phyloP scores from a whole-genome alignment of 768 basidiomycete species.

The Phlebiopsis gigantea region DNA sequence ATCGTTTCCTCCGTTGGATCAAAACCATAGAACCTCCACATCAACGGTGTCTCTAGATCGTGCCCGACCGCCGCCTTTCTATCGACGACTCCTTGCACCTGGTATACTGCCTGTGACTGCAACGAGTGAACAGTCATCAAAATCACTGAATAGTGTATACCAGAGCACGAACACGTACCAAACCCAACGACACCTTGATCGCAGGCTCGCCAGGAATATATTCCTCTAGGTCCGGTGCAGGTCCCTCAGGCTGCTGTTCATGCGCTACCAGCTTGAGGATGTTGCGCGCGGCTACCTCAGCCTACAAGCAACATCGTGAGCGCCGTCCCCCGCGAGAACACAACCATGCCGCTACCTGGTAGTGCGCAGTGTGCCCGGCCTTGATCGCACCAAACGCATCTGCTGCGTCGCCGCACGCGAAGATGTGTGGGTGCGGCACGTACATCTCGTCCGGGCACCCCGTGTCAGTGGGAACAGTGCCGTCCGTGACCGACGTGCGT shows the following conservation, averaged over 20 bases:
- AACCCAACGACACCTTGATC: slow-evolving; percentile 60
- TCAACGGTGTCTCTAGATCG: slow-evolving; percentile 41
- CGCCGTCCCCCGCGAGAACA: not conserved
- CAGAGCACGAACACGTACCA: slow-evolving; percentile 32
- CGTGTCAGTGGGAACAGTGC: not conserved
- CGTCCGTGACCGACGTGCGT: not conserved
- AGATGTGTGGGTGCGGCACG: slow-evolving; percentile 47
- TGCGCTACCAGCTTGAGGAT: slow-evolving; percentile 38
- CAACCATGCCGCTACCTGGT: slow-evolving; percentile 31
- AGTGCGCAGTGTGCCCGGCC: slow-evolving; percentile 54
- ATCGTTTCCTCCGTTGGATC: slow-evolving; percentile 30
- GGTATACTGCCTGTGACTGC: slow-evolving; percentile 40
- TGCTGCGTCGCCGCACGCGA: slow-evolving; percentile 58
- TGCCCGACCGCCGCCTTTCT: slow-evolving; percentile 37
- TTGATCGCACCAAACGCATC: slow-evolving; percentile 61
- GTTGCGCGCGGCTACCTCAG: slow-evolving; percentile 49
- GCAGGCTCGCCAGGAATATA: slow-evolving; percentile 44
- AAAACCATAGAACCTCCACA: slow-evolving; percentile 45
- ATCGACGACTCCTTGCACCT: slow-evolving; percentile 40
- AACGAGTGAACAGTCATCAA: not conserved
- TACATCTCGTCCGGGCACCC: slow-evolving; percentile 15
- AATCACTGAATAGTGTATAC: not conserved
- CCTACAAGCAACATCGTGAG: slow-evolving; percentile 23
- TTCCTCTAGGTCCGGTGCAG: slow-evolving; percentile 28
- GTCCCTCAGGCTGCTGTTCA: not conserved